Conservation (phyloP, 202 grass and related monocot species). For the Panicum virgatum region DNA sequence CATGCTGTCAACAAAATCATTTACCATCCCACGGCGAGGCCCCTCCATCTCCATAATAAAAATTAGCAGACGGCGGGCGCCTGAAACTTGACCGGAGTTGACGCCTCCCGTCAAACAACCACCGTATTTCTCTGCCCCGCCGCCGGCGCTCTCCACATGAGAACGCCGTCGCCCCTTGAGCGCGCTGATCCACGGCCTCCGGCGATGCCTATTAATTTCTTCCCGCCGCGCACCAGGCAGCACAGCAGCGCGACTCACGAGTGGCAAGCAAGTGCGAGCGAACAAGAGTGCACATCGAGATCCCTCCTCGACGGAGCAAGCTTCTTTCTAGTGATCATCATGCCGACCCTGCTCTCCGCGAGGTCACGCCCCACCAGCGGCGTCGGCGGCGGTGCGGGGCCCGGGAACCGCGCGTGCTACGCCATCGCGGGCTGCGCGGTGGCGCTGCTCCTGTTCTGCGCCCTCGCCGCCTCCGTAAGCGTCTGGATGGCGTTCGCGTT, state of each 20-base stretch:
- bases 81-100: background rate
- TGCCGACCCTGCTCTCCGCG: constrained; percentile 2
- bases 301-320: too few species aligned
- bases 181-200: background rate
- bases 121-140: constrained; percentile 16
- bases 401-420: background rate
- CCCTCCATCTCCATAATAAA: background rate
- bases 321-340: background rate
- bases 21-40: background rate
- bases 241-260: background rate
- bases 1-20: background rate
- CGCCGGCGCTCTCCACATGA: constrained; percentile 5
- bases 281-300: too few species aligned
- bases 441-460: constrained; percentile 18
- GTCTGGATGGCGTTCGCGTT: constrained; percentile 16
- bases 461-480: background rate
- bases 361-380: background rate
- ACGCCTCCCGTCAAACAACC: constrained; percentile 14
- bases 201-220: constrained; percentile 9
- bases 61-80: background rate
- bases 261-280: too few species aligned
- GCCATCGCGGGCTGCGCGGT: background rate
- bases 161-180: background rate
- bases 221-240: background rate
- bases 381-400: background rate